Percentiles rank a stretch among this genome's conserved stretches.
phyloP scores from a whole-genome alignment of 169 alveolate species.

The Perkinsus chesapeaki region DNA sequence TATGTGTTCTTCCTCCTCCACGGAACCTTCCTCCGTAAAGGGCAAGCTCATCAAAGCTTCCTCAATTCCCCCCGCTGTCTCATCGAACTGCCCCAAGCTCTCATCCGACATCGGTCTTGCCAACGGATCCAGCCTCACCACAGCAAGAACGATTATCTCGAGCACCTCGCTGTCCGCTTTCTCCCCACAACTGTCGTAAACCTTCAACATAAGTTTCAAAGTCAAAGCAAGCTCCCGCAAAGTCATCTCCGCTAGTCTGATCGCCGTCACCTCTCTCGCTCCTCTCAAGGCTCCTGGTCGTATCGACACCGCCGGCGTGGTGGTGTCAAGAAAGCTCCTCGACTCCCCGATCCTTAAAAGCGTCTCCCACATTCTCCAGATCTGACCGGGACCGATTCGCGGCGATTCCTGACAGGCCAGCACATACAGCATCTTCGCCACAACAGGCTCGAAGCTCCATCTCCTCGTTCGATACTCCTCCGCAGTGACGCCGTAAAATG shows the following conservation, averaged over 20 bases:
- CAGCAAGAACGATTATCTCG: neutral
- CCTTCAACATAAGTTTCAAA: neutral
- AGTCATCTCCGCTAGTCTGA: neutral
- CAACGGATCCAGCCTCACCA: neutral
- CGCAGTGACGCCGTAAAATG: neutral
- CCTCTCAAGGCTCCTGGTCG: neutral
- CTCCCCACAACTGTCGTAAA: neutral
- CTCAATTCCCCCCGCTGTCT: neutral
- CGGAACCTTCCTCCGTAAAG: neutral
- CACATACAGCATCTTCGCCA: neutral
- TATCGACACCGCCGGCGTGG: neutral
- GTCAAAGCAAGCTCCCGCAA: neutral
- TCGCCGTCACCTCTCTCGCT: neutral
- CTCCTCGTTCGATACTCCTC: neutral
- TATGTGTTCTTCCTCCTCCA: neutral
- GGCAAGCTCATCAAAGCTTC: too few species aligned
- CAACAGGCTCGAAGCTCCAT: neutral
- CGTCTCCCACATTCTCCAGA: neutral
- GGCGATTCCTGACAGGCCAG: neutral
- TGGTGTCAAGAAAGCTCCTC: neutral
- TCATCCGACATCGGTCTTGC: neutral
- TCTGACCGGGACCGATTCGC: neutral
- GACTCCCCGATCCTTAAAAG: neutral
- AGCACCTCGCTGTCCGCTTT: neutral
- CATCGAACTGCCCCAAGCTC: neutral